These are phyloP conservation scores for Yamadazyma nakazawae DNA, from an alignment of 805 yeast genomes.

Conservation along the genomic window DNA sequence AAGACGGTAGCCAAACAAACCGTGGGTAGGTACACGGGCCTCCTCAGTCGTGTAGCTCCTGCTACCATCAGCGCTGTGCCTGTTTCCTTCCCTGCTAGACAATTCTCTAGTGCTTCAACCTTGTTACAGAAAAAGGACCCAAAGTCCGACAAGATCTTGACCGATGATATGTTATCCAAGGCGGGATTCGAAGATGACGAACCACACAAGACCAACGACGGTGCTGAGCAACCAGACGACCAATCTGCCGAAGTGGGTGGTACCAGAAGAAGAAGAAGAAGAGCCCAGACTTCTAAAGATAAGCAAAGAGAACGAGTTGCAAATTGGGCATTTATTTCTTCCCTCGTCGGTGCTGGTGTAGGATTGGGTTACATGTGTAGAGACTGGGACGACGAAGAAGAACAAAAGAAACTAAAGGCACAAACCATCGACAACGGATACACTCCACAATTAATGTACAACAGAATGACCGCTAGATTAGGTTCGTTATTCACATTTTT, in stretches of 20 bases:
- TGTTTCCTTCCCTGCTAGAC: neutral
- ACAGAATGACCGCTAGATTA: slow-evolving; percentile 68
- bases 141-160: slow-evolving; percentile 43
- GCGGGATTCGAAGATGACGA: slow-evolving; percentile 70
- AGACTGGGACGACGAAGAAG: slow-evolving; percentile 81
- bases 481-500: slow-evolving; percentile 75
- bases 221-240: slow-evolving; percentile 5
- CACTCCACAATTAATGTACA: slow-evolving; percentile 60
- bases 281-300: slow-evolving; percentile 63
- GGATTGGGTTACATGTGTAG: slow-evolving; percentile 70
- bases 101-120: neutral
- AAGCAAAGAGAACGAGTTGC: slow-evolving; percentile 80
- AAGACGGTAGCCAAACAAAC: neutral
- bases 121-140: slow-evolving; percentile 14
- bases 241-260: slow-evolving; percentile 5
- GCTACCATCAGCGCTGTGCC: neutral
- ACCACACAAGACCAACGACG: slow-evolving; percentile 11
- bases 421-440: slow-evolving; percentile 60
- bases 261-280: slow-evolving; percentile 41
- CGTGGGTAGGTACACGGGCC: neutral
- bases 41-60: neutral
- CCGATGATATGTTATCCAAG: slow-evolving; percentile 76
- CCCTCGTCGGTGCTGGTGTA: slow-evolving; percentile 50
- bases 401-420: slow-evolving; percentile 48
- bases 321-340: slow-evolving; percentile 62